These are phyloP conservation scores for Pneumocystis canis DNA, from an alignment of 1,139 yeast species.

Conservation along the genomic window DNA sequence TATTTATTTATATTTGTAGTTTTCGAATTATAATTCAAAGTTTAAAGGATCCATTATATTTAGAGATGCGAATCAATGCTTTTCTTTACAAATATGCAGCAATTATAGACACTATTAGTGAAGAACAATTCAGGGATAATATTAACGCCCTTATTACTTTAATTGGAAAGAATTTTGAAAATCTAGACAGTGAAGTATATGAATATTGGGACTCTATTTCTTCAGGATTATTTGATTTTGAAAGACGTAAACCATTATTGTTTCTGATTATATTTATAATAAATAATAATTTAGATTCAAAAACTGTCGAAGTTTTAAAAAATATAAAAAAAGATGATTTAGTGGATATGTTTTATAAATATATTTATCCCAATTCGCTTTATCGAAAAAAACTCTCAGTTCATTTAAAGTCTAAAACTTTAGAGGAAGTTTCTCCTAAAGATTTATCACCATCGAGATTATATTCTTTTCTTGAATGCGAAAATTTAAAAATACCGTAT, in stretches of 20 bases:
- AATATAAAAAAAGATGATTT: constrained; percentile 44
- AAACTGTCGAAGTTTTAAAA: constrained; percentile 40
- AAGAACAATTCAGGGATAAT: constrained; percentile 52
- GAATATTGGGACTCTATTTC: constrained; percentile 54
- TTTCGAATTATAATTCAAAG: constrained; percentile 73
- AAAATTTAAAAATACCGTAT: not conserved
- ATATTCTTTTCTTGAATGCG: not conserved
- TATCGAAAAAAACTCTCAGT: constrained; percentile 36
- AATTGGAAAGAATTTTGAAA: constrained; percentile 58
- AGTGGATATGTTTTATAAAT: constrained; percentile 37
- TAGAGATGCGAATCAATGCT: constrained; percentile 61
- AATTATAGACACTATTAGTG: constrained; percentile 33
- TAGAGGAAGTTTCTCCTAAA: not conserved
- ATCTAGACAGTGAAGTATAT: constrained; percentile 57
- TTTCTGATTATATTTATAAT: not conserved
- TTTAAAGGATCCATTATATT: constrained; percentile 58
- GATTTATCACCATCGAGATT: not conserved
- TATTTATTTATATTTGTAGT: constrained; percentile 20
- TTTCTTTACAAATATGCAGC: constrained; percentile 36
- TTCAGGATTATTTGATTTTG: constrained; percentile 65
- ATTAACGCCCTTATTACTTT: constrained; percentile 52
- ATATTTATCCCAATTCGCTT: constrained; percentile 33
- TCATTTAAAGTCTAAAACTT: constrained; percentile 49
- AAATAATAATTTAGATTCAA: constrained; percentile 31
- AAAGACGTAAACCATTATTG: not conserved